Percentiles rank a stretch among this genome's conserved stretches.
phyloP scores from a whole-genome alignment of 768 basidiomycete species.

The Tricholoma sp. region DNA sequence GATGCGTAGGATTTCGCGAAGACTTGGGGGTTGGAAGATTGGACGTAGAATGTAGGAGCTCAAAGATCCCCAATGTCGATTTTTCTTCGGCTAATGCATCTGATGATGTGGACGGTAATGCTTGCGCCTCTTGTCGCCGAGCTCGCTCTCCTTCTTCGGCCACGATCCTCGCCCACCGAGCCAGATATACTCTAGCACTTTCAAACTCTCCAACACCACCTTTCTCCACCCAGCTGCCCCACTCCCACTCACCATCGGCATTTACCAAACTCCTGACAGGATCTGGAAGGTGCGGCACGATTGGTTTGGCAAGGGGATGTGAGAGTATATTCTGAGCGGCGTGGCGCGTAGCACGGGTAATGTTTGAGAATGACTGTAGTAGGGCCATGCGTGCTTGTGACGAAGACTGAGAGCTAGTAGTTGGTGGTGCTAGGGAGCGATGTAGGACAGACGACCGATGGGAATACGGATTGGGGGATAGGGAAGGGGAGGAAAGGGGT shows the following conservation, averaged over 20 bases:
- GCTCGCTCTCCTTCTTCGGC: constrained; percentile 97
- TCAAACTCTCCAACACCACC: constrained; percentile 95
- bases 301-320: constrained; percentile 93
- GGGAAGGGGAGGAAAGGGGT: constrained; percentile 43
- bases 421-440: constrained; percentile 61
- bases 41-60: constrained; percentile 72
- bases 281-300: constrained; percentile 93
- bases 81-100: constrained; percentile 51
- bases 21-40: constrained; percentile 80
- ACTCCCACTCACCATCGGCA: constrained; percentile 87
- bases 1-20: constrained; percentile 74
- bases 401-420: constrained; percentile 44
- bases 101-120: constrained; percentile 48
- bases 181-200: constrained; percentile 92
- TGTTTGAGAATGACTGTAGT: constrained; percentile 90
- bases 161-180: constrained; percentile 94
- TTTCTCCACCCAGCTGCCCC: constrained; percentile 91
- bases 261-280: constrained; percentile 88
- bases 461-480: constrained; percentile 50
- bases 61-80: constrained; percentile 82
- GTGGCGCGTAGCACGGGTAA: constrained; percentile 88
- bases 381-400: constrained; percentile 78
- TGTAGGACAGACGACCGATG: constrained; percentile 74
- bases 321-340: constrained; percentile 94
- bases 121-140: constrained; percentile 72